A percentile compares a stretch with the other conserved stretches of the same genome.
Conservation (phyloP, 129 eudicot species). For the Sambucus nigra region DNA sequence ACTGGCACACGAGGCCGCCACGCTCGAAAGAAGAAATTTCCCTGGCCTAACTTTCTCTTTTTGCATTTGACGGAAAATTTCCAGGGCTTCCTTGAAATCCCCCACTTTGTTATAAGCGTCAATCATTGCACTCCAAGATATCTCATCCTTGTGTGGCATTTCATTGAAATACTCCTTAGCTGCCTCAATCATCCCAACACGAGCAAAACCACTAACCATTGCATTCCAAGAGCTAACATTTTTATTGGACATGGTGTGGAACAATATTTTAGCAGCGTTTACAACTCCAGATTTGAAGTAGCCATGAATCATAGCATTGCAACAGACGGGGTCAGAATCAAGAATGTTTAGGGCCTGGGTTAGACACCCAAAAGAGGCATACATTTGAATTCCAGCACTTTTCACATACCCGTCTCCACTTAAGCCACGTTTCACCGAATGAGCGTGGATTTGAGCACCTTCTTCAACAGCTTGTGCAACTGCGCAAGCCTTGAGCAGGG, state of each 20-base stretch:
- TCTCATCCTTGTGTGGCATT: conserved; percentile 44
- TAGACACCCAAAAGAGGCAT: conserved; percentile 29
- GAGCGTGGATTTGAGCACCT: conserved; percentile 39
- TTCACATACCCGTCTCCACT: conserved; percentile 40
- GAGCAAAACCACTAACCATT: conserved; percentile 38
- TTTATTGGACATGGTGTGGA: conserved; percentile 14
- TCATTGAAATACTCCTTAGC: conserved; percentile 32
- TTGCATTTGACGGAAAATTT: conserved; percentile 38
- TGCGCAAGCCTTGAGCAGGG: conserved; percentile 41
- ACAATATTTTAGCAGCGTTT: conserved; percentile 34
- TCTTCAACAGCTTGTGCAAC: conserved; percentile 15
- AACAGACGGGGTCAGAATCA: conserved; percentile 44
- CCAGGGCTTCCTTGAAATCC: conserved; percentile 32
- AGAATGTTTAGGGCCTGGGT: conserved; percentile 35
- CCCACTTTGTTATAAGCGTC: conserved; percentile 53
- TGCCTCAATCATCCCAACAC: conserved; percentile 35
- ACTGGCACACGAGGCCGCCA: conserved; percentile 43
- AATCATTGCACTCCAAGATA: conserved; percentile 65
- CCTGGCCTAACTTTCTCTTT: conserved; percentile 27
- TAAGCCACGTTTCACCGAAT: conserved; percentile 44
- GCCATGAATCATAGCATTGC: conserved; percentile 66
- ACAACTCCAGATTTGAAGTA: conserved; percentile 36
- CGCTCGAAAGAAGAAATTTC: conserved; percentile 49
- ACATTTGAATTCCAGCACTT: conserved; percentile 58
- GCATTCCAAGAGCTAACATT: conserved; percentile 52